Evolutionary conservation across 805 yeast species (phyloP), one percentile per base, ranked within the genome.

Genomic region (Priceomyces haplophilus): DNA sequence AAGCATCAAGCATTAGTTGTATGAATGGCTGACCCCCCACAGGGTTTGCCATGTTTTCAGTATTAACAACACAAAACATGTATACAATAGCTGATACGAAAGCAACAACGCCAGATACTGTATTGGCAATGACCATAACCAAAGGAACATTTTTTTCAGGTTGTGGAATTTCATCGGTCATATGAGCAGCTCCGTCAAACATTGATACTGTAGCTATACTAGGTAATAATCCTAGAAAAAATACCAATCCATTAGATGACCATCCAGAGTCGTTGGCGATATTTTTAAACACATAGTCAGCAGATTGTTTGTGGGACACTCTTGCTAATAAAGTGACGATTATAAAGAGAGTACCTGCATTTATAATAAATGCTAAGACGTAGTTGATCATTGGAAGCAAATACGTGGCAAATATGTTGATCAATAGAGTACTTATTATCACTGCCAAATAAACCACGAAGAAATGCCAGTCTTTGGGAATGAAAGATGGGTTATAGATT

Each of bases 131-230:
- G 36, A 62, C 49, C 51, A 64, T 52, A 2, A 66, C 71, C 35
- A 54, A 56, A n/a, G 68, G 67, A 31, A 64, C 53, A 38, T 62
- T 52, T 41, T 53, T 58, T 33, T 48, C 59, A 3, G 67, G 64
- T 20, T 51, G 40, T 16, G 55, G 54, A 13, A 64, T 56, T 47
- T 64, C 68, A 42, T 63, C 67, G 2, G 68, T 64, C 51, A 61
- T 54, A 43, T 63, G 69, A 7, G 64, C 56, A 2, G 61, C 60
- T 4, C 64, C 59, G 47, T 65, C 71, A 41, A 59, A 63, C 39
- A 65, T 58, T 4, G 65, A 53, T 34, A 65, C 57, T 24, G 58
- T 48, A 29, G 55, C 62, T 45, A 56, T 54, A 34, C 57, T 49
- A 24, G 56, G 64, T 34, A 56, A 51, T 27, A 62, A 42, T 10